Base-by-base conservation (phyloP, 2,329 filamentous ascomycete genomes). In the Exserohilum turcica region DNA sequence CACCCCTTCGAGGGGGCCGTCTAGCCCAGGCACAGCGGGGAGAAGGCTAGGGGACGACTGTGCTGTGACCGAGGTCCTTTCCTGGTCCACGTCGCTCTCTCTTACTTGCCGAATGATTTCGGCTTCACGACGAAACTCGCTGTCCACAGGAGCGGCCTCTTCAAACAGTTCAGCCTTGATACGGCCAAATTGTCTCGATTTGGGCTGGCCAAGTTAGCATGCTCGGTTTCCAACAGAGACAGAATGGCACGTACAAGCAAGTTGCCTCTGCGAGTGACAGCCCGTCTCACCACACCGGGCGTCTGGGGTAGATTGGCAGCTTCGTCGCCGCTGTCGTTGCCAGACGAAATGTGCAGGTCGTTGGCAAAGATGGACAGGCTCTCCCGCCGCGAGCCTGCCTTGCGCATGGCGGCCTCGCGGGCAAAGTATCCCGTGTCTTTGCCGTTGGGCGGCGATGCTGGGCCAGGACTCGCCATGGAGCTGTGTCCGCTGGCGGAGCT, bases 81-180 rank as follows among this genome's bases (percentile, higher is more conserved):
- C 66, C 48, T 86, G 76, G 43, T 86, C 85, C 58, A 87, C 83
- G 66, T 97, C 92, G 64, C 88, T 93, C 73, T 97, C 94, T 36
- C 92, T 89, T 24, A 97, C 92, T 75, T 97, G 94, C 44, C 91
- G 90, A 58, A 99, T 91, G 5, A 97, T 94, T 75, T 97, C 93
- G 32, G 93, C 92, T 78, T 99, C 94, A 33, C 92, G 88, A 46
- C 90, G 87, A 52, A 91, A 86, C 74, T 99, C 94, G 36, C 89
- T 88, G 65, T 99, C 94, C 8, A 96, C 81, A 0, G 94, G 94
- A 0, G 92, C 86, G 13, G 85, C 84, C 77, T 99, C 94, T 76
- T 99, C 94, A 52, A 90, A 82, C 0, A 99, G 82, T 3, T 92
- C 92, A 7, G 93, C 94, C 56, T 90, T 86, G 61, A 99, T 96